Conservation (phyloP, 352 stramenopile species). For the Hyaloperonospora brassicae region DNA sequence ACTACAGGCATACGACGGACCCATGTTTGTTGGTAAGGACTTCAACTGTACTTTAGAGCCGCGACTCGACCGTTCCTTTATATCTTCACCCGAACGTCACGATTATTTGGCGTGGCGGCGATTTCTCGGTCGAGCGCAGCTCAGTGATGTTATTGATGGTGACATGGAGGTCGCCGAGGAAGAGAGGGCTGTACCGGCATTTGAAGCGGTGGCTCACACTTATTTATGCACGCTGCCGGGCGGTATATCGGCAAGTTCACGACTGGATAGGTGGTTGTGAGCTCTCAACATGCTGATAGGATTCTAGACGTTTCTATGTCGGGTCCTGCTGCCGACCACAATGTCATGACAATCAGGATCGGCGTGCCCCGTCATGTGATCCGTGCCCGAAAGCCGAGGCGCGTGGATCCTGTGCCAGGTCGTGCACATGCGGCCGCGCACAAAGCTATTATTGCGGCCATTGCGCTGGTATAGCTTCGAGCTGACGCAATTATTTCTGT, state of each 20-base stretch:
- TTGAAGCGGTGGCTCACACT: neutral
- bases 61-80: neutral
- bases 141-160: neutral
- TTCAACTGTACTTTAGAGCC: conserved; percentile 1
- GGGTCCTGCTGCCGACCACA: neutral
- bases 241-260: too few relatives aligned
- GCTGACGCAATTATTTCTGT: neutral
- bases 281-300: neutral
- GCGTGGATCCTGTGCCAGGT: neutral
- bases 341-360: neutral
- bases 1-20: neutral
- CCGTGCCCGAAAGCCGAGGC: neutral
- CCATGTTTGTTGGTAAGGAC: neutral
- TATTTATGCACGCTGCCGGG: neutral
- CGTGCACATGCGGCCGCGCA: neutral
- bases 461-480: neutral
- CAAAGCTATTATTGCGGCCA: neutral
- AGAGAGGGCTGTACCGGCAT: neutral
- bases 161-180: neutral
- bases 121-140: neutral
- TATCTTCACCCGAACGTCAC: neutral
- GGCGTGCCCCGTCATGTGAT: neutral
- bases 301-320: neutral
- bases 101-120: neutral
- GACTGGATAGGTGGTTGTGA: neutral